Conservation (phyloP, 2,329 filamentous ascomycete species). For the Pyricularia sp. region DNA sequence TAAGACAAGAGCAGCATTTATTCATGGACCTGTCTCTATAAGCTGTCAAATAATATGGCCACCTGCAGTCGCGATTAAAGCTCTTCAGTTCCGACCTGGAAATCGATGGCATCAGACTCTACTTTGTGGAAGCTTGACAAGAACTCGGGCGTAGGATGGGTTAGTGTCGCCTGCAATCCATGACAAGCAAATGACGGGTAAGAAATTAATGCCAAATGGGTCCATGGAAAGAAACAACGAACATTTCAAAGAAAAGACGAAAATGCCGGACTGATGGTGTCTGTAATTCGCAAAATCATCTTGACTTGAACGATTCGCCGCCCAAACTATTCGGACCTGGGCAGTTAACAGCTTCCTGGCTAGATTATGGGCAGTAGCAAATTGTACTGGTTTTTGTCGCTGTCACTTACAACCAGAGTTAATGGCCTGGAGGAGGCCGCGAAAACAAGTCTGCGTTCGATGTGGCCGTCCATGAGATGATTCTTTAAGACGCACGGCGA, state of each 20-base stretch:
- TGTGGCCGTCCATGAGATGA: not conserved
- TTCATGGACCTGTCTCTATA: not conserved
- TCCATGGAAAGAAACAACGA: no score
- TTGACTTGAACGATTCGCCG: not conserved
- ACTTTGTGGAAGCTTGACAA: not conserved
- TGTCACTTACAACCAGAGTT: not conserved
- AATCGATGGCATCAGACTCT: not conserved
- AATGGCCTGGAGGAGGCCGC: not conserved
- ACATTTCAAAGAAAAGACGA: not conserved
- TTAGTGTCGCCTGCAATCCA: not conserved
- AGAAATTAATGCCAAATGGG: not conserved
- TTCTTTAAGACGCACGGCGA: not conserved
- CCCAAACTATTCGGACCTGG: no score
- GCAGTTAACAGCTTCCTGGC: no score
- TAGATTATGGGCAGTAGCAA: not conserved
- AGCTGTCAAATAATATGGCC: no score
- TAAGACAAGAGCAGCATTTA: not conserved
- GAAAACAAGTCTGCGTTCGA: not conserved
- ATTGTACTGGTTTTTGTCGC: not conserved
- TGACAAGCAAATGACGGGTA: not conserved
- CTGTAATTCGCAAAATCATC: not conserved
- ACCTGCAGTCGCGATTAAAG: not conserved
- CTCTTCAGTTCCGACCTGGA: not conserved
- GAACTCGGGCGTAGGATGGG: not conserved
- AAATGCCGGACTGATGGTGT: not conserved